A percentile compares a stretch with the other conserved stretches of the same genome.
phyloP scores from a whole-genome alignment of 1,139 yeast genomes.

The Blastobotrys ciferrii region DNA sequence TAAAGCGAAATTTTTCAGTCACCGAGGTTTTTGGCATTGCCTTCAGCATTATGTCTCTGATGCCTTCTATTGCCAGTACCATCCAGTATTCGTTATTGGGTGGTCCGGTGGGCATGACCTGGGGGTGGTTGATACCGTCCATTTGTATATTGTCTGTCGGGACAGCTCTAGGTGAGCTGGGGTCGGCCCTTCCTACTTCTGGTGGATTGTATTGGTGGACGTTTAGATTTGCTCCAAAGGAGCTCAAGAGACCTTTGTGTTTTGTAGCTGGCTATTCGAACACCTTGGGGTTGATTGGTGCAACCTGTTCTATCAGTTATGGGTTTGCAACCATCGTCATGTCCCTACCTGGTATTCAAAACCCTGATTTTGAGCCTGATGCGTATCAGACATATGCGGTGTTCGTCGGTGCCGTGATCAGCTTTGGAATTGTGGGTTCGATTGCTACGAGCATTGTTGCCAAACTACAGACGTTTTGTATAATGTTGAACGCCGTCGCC shows the following conservation, averaged over 20 bases:
- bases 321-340: conserved; percentile 57
- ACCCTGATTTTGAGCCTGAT: conserved; percentile 49
- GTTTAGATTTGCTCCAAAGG: conserved; percentile 51
- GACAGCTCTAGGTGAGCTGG: conserved; percentile 54
- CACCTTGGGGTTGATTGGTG: conserved; percentile 56
- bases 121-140: conserved; percentile 57
- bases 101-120: conserved; percentile 58
- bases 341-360: conserved; percentile 50
- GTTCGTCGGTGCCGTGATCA: conserved; percentile 50
- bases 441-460: conserved; percentile 54
- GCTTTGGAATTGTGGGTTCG: conserved; percentile 49
- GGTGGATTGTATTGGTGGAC: conserved; percentile 63
- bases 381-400: conserved; percentile 53
- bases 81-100: conserved; percentile 46
- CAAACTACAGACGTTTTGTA: conserved; percentile 58
- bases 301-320: conserved; percentile 56
- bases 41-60: conserved; percentile 67
- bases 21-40: conserved; percentile 57
- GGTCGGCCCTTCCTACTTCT: conserved; percentile 64
- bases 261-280: conserved; percentile 61
- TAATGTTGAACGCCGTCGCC: conserved; percentile 52
- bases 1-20: conserved; percentile 62
- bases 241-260: conserved; percentile 45
- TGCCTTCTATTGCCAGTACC: conserved; percentile 59
- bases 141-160: conserved; percentile 23